Percentiles rank a stretch among this genome's conserved stretches.
phyloP scores from a whole-genome alignment of 2,329 filamentous ascomycete genomes.

The Geosmithia putterillii region DNA sequence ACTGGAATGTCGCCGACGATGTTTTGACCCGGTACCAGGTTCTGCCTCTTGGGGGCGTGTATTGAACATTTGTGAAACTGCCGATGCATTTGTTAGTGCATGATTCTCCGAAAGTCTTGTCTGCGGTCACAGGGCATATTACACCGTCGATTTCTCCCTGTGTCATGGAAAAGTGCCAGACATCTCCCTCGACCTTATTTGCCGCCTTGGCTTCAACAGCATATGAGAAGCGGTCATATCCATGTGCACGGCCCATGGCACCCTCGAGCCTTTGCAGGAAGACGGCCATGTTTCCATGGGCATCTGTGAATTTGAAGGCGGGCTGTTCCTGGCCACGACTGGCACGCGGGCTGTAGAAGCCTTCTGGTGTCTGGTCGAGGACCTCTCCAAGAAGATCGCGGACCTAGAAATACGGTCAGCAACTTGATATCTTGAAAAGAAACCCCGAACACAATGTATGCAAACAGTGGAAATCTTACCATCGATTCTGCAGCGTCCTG shows the following conservation, averaged over 20 bases:
- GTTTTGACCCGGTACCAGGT: too few species aligned
- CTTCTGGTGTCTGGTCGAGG: not conserved
- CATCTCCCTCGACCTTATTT: not conserved
- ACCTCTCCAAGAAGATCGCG: not conserved
- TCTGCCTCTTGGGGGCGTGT: too few species aligned
- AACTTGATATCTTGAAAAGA: too few species aligned
- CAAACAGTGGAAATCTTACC: not conserved
- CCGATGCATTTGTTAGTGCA: too few species aligned
- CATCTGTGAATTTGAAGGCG: not conserved
- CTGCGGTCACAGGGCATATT: not conserved
- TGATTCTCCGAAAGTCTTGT: too few species aligned
- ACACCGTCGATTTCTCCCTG: not conserved
- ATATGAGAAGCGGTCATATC: not conserved
- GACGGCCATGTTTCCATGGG: not conserved
- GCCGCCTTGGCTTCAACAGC: not conserved
- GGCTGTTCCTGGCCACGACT: not conserved
- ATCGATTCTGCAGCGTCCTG: not conserved
- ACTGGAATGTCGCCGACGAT: not conserved
- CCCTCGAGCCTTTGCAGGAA: not conserved
- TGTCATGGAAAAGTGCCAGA: not conserved
- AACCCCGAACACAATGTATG: too few species aligned
- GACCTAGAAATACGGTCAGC: not conserved
- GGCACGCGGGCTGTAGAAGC: not conserved
- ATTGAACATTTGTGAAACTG: too few species aligned
- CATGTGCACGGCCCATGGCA: not conserved